Percentiles rank a stretch among this genome's conserved stretches.
Evolutionary conservation across 352 stramenopile species (phyloP).

Genomic region (Globisporangium parvum): DNA sequence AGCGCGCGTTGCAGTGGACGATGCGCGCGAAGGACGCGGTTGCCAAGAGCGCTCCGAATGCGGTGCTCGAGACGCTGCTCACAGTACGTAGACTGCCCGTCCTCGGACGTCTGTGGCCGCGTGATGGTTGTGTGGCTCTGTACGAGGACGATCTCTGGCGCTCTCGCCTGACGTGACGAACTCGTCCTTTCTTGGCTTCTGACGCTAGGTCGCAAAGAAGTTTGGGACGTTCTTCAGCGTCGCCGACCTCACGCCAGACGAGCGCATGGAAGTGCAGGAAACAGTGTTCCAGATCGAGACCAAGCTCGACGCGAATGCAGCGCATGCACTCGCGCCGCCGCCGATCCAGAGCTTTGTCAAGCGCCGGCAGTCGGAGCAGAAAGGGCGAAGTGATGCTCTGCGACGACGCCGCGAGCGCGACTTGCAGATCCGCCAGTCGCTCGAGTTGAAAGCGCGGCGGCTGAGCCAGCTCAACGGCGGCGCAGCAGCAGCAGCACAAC

Average conservation of each 20-base stretch:
- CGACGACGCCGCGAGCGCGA: conserved; percentile 71
- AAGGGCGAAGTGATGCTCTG: conserved; percentile 60
- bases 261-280: conserved; percentile 57
- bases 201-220: conserved; percentile 48
- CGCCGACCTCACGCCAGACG: conserved; percentile 33
- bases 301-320: conserved; percentile 26
- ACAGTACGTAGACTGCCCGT: conserved; percentile 19
- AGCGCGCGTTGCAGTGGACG: conserved; percentile 47
- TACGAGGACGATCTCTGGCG: not conserved
- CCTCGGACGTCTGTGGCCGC: not conserved
- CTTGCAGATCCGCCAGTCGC: conserved; percentile 52
- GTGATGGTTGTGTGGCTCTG: not conserved
- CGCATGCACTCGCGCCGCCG: conserved; percentile 48
- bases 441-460: conserved; percentile 33
- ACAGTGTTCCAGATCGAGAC: conserved; percentile 67
- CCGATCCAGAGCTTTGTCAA: conserved; percentile 84
- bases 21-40: conserved; percentile 41
- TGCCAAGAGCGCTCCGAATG: conserved; percentile 22
- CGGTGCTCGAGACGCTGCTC: conserved; percentile 43
- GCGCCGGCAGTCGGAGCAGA: conserved; percentile 68
- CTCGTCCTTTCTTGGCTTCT: too few species aligned
- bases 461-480: conserved; percentile 1
- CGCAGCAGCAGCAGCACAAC: not conserved
- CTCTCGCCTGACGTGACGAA: too few species aligned
- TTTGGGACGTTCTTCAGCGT: conserved; percentile 77